Base-by-base conservation (phyloP, 116 monocot genomes). In the Posidonia oceanica region DNA sequence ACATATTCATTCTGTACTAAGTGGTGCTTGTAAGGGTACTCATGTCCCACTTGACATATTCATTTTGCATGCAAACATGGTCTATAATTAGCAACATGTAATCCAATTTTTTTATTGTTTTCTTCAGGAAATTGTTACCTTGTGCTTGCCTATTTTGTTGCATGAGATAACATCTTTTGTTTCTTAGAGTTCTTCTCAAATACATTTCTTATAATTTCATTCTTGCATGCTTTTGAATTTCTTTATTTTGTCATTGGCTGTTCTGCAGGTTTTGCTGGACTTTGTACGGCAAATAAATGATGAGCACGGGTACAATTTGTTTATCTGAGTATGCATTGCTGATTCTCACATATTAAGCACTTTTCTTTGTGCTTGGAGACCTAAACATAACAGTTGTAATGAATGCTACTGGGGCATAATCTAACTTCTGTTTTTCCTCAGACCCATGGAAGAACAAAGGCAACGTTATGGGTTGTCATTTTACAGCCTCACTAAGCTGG, bases 361-460 rank as follows among this genome's bases (percentile, higher is more conserved):
- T 21, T 23, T 15, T 68, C 21, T 29, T 53, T 68, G 3, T 68
- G 14, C 15, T 68, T 67, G 67, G 36, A 67, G 21, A 13, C 18
- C 20, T 67, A 21, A 18, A 18, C 13, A 39, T 18, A 21, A 51
- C 22, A 67, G 13, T 37, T 65, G 13, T 65, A 6, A 64, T 13
- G 14, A 5, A 67, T 23, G 11, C 21, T 22, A 4, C 6, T 4
- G 13, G 10, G 29, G 14, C 22, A 52, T 68, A 68, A 52, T 29
- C 58, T 57, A 29, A 15, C 3, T 57, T 2, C 37, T 69, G 44
- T 75, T 39, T 66, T 68, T 39, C 44, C 67, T 61, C 71, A 98
- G 98, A 71, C 98, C 98, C 29, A 99, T 99, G 98, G 98, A 99
- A 79, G 98, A 99, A 77, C 98, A 99, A 75, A 72, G 98, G 55